A percentile compares a stretch with the other conserved stretches of the same genome.
phyloP scores from a whole-genome alignment of 75 land plant species.

The Pinus albicaulis region DNA sequence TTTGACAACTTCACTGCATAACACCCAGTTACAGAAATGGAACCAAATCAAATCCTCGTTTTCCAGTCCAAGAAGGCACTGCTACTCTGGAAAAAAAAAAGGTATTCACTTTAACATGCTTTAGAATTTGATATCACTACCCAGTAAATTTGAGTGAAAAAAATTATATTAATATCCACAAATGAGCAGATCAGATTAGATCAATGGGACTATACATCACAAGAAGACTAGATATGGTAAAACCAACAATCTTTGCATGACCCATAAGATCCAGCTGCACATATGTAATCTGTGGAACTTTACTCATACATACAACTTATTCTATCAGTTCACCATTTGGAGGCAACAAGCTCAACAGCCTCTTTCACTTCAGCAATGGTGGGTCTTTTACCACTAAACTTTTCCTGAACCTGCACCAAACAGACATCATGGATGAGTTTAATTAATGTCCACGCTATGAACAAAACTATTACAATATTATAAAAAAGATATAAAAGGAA shows the following conservation, averaged over 20 bases:
- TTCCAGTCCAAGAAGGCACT: background rate
- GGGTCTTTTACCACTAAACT: background rate
- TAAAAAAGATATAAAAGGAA: too few species aligned
- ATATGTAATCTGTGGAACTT: background rate
- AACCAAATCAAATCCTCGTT: background rate
- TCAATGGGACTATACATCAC: too few species aligned
- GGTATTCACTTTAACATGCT: background rate
- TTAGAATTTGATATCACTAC: background rate
- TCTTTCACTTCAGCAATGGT: slow-evolving; percentile 3
- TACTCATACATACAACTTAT: slow-evolving; percentile 1
- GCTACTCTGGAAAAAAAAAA: background rate
- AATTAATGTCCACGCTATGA: too few species aligned
- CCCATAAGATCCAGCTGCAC: background rate
- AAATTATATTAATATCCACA: too few species aligned
- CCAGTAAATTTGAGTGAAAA: background rate
- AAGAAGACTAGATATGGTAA: too few species aligned
- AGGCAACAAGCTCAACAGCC: slow-evolving; percentile 1
- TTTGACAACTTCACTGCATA: background rate
- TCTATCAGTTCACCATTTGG: slow-evolving; percentile 2
- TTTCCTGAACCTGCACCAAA: background rate
- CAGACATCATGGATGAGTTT: too few species aligned
- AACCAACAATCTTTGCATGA: background rate
- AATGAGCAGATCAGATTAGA: too few species aligned
- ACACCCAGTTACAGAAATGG: background rate
- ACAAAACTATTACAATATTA: too few species aligned